Base-by-base conservation (phyloP, 106 monocot genomes). In the Ottelia alismoides region DNA sequence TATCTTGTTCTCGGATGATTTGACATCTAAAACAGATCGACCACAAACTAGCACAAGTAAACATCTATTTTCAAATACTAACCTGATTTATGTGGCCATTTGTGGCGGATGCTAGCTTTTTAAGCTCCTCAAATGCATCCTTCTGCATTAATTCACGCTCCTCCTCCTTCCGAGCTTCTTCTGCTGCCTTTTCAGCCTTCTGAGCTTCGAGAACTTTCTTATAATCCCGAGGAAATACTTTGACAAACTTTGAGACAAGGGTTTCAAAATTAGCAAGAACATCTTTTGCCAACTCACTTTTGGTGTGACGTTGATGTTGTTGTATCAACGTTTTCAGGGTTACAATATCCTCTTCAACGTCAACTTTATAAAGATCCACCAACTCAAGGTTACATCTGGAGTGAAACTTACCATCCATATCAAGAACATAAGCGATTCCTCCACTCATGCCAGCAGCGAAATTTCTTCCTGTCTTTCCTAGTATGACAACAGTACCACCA, bases 371-470 rank as follows among this genome's bases (percentile, higher is more conserved):
- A 17, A 96, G 85, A 76, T 89, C 79, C 7, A 89, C 85, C 24
- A 96, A 45, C 47, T 96, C 96, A 19, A 32, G 16, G 66, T 96
- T 96, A 66, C 88, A 96, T 18, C 74, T 54, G 22, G 57, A 65
- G 25, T 62, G 28, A 31, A 96, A 96, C 25, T 71, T 85, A 19
- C 65, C 78, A 31, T 96, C 96, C 3, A 79, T 63, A 59, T 96
- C 82, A 61, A 79, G 72, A 63, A 96, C 85, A 62, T 82, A 96
- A 28, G 96, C 96, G 29, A 89, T 26, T 62, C 96, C 96, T 55
- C 96, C 96, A 58, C 96, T 96, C 96, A 96, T 96, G 12, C 96
- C 96, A 32, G 96, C 96, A 25, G 96, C 96, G 74, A 96, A 96
- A 53, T 96, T 96, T 21, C 96, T 73, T 25, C 96, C 96, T 46